These are phyloP conservation scores for Biancaea sappan DNA, from an alignment of 306 rosid species.

Conservation along the genomic window DNA sequence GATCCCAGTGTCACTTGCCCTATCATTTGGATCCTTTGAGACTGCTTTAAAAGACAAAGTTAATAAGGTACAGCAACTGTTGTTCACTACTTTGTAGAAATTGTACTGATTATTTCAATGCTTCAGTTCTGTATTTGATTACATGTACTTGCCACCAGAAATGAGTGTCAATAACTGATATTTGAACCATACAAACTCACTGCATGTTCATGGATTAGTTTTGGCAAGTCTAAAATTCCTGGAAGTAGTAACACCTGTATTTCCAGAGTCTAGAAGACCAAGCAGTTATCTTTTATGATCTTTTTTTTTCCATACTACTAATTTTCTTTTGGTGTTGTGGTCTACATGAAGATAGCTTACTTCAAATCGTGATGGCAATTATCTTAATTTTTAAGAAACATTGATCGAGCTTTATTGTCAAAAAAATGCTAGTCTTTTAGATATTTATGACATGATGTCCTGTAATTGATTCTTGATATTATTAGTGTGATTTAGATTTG, in stretches of 20 bases:
- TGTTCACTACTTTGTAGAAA: not conserved
- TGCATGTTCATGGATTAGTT: not conserved
- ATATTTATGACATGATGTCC: not conserved
- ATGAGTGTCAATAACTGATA: not conserved
- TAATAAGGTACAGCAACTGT: constrained; percentile 29
- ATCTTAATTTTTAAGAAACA: not conserved
- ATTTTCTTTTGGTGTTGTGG: not conserved
- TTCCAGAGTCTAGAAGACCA: not conserved
- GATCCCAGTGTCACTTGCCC: constrained; percentile 42
- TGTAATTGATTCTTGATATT: not conserved
- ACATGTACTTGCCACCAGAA: not conserved
- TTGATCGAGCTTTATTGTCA: not conserved
- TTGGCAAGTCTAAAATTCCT: not conserved
- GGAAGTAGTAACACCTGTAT: not conserved
- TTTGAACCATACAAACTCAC: not conserved
- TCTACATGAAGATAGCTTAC: not conserved
- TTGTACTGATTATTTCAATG: not conserved
- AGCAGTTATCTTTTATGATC: not conserved
- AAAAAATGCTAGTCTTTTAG: not conserved
- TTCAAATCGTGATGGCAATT: not conserved
- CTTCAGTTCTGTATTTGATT: not conserved
- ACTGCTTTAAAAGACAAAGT: constrained; percentile 34
- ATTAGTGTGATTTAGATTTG: not conserved
- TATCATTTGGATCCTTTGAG: constrained; percentile 47
- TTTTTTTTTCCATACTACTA: not conserved